Evolutionary conservation across 208 protist species (phyloP).

Genomic region (Acanthamoeba healyi): DNA sequence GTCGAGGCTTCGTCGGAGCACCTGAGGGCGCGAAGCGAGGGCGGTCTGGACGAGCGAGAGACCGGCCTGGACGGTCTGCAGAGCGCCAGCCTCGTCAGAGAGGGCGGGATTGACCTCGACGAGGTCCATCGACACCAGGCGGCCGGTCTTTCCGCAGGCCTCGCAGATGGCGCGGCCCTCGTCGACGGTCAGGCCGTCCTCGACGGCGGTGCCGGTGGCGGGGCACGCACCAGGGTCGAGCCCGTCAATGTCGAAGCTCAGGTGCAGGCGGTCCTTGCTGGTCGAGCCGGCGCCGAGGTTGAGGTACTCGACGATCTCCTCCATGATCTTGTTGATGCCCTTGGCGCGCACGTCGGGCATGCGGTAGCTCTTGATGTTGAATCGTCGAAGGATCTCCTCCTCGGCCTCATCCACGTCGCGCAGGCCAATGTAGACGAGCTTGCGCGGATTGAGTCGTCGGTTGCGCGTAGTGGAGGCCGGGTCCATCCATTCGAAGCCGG

Average conservation of each 20-base stretch:
- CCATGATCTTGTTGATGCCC: conserved; percentile 88
- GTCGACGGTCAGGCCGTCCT: conserved; percentile 86
- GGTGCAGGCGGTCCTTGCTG: conserved; percentile 87
- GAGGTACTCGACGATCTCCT: conserved; percentile 87
- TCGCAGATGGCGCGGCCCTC: conserved; percentile 87
- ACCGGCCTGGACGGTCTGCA: conserved; percentile 85
- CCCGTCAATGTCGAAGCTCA: conserved; percentile 90
- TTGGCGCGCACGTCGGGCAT: conserved; percentile 70
- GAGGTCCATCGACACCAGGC: conserved; percentile 87
- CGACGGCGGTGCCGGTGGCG: conserved; percentile 89
- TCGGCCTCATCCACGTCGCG: conserved; percentile 90
- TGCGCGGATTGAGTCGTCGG: conserved; percentile 85
- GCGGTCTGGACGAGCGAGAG: conserved; percentile 87
- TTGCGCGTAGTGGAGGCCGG: conserved; percentile 50
- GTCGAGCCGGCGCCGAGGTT: conserved; percentile 73
- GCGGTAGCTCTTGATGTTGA: conserved; percentile 83
- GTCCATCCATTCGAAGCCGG: conserved; percentile 83
- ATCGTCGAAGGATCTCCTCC: conserved; percentile 86
- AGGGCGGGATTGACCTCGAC: conserved; percentile 91
- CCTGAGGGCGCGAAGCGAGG: conserved; percentile 65
- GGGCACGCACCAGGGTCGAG: conserved; percentile 88
- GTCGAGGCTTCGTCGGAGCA: conserved; percentile 45
- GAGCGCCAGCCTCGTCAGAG: conserved; percentile 78
- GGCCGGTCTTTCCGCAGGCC: conserved; percentile 85
- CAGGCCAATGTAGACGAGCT: conserved; percentile 90